Base-by-base conservation (phyloP, 768 basidiomycete genomes). In the Podaxis mareebaensis region DNA sequence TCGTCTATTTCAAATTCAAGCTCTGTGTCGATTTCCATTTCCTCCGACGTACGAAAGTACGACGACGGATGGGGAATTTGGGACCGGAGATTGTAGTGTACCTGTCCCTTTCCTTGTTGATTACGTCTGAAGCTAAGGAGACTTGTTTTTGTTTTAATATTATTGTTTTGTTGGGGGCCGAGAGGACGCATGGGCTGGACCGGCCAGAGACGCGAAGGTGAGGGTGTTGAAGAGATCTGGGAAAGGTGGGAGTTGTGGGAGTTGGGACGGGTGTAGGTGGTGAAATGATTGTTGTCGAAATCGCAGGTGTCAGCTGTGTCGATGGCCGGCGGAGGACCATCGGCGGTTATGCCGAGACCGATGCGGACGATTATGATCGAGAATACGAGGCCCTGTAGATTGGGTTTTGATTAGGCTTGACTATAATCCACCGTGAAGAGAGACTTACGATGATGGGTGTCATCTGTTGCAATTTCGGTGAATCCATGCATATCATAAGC, bases 321-420 rank as follows among this genome's bases (percentile, higher is more conserved):
- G 15, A 6, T 40, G 26, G 22, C 11, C 8, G 13, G 12, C n/a
- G 33, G 22, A 15, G 54, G 55, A 4, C 53, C 53, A 38, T 56
- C 61, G 2, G 72, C 60, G 15, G 63, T 60, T 10, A 75, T 58
- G 24, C 75, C 74, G 52, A 75, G 66, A 1, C 72, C 76, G 46
- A 76, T 68, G 26, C 75, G 75, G 48, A 76, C 72, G 64, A 77
- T 76, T 64, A 77, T 72, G 60, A 77, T 65, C n/a, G 74, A 74
- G 64, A 78, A 78, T 6, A 75, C 74, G 51, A 76, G 65, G 38
- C 61, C 74, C 69, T 73, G 60, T 38, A 11, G 30, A 28, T 52
- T 44, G 20, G 26, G 33, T 49, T 8, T 30, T 60, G 17, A 53
- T 38, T 24, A 20, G 46, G n/a, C 26, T 17, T 30, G 40, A 40